Base-by-base conservation (phyloP, 768 basidiomycete species). In the Naganishia antarctica region DNA sequence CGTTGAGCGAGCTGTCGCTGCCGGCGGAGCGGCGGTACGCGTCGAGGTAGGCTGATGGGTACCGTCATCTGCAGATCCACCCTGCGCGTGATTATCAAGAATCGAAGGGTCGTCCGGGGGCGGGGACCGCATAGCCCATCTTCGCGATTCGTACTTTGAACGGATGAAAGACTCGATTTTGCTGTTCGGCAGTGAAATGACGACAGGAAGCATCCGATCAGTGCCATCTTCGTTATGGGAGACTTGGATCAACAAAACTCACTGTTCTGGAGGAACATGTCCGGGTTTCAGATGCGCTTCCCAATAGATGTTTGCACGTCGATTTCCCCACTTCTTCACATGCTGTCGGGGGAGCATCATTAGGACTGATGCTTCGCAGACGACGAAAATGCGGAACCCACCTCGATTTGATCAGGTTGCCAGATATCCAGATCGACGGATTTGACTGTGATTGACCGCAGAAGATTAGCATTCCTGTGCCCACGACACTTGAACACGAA, bases 151-250 rank as follows among this genome's bases (percentile, higher is more conserved):
- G 76, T 99, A 99, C 77, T 99, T 98, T 23, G 90, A 92, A 53
- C 94, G 87, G 66, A 98, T 89, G 78, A 92, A 98, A 0, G 90
- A 91, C 64, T 98, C 94, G 82, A 98, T 92, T 83, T 98, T 98
- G 76, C 93, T 94, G 40, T 48, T 7, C 18, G 23, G 29, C 23
- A 25, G 8, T 21, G 23, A n/a, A 13, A 13, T 13, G 23, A 15
- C 48, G 9, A 50, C 26, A 26, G 41, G 57, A 29, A 31, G 28
- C 12, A 29, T 9, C 5, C 8, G 6, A 51, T n/a, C 7, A n/a
- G n/a, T n/a, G n/a, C n/a, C n/a, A n/a, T n/a, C n/a, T n/a, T n/a
- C n/a, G n/a, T n/a, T n/a, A n/a, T n/a, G n/a, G n/a, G n/a, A n/a
- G n/a, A n/a, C n/a, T n/a, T n/a, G n/a, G n/a, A n/a, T n/a, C n/a